These are phyloP conservation scores for Kwoniella dejecticola DNA, from an alignment of 768 basidiomycete species.

Conservation along the genomic window DNA sequence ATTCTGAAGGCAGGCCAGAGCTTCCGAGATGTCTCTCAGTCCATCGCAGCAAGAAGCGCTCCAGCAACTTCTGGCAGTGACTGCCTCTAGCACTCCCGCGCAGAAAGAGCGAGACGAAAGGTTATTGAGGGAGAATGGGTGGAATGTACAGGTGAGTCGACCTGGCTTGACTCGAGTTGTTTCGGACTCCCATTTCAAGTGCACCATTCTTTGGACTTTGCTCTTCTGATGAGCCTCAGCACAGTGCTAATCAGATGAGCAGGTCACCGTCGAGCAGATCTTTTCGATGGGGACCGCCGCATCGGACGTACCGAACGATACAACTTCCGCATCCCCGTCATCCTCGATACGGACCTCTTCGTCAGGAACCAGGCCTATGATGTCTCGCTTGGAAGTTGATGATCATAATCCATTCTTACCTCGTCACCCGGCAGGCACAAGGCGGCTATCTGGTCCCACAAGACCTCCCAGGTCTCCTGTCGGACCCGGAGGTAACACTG, in stretches of 20 bases:
- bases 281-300: slow-evolving; percentile 29
- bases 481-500: slow-evolving; percentile 1
- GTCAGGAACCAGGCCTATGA: not conserved
- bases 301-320: not conserved
- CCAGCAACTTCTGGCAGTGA: slow-evolving; percentile 50
- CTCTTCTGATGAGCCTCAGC: too few relatives aligned
- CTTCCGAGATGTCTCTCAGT: slow-evolving; percentile 29
- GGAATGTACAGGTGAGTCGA: slow-evolving; percentile 54
- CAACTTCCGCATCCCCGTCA: not conserved
- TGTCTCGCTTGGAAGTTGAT: slow-evolving; percentile 19
- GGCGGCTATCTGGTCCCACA: slow-evolving; percentile 24
- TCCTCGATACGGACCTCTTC: not conserved
- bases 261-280: slow-evolving; percentile 49
- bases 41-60: slow-evolving; percentile 34
- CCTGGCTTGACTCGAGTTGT: too few relatives aligned
- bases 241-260: not conserved
- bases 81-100: slow-evolving; percentile 35
- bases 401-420: slow-evolving; percentile 7
- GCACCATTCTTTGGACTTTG: too few relatives aligned
- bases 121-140: slow-evolving; percentile 46
- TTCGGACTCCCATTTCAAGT: too few relatives aligned
- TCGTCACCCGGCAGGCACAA: slow-evolving; percentile 9
- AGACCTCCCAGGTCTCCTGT: slow-evolving; percentile 14
- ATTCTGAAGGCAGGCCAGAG: not conserved
- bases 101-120: slow-evolving; percentile 48